phyloP scores from a whole-genome alignment of 345 rosid species.

The Melaleuca quinquenervia region DNA sequence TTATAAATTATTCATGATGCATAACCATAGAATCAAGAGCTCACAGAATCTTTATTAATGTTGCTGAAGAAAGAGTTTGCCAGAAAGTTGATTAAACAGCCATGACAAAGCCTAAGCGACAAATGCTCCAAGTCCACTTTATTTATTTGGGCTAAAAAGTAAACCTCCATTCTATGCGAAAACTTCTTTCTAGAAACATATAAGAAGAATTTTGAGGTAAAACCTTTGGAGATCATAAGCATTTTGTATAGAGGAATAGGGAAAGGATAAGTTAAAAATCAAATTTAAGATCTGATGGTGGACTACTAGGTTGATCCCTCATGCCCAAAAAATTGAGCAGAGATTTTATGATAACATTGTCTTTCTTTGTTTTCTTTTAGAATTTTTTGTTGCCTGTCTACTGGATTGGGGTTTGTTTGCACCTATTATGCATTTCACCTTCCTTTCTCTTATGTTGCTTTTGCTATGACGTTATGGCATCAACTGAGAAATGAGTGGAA shows the following conservation, averaged over 20 bases:
- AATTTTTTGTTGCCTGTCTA: not conserved
- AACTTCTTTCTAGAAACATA: not conserved
- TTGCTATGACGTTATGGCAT: not conserved
- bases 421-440: not conserved
- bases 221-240: not conserved
- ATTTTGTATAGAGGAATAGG: not conserved
- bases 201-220: not conserved
- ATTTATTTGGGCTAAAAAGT: not conserved
- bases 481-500: not conserved
- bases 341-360: not conserved
- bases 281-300: not conserved
- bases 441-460: not conserved
- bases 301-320: not conserved
- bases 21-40: not conserved
- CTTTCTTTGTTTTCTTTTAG: not conserved
- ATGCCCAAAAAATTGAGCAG: not conserved
- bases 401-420: not conserved
- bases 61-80: not conserved
- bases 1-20: not conserved
- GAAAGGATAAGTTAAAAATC: not conserved
- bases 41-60: not conserved
- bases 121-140: not conserved
- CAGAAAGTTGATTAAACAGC: not conserved
- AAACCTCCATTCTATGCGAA: not conserved
- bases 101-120: not conserved